A percentile compares a stretch with the other conserved stretches of the same genome.
These are phyloP conservation scores for Bertia moriformis DNA, from an alignment of 2,329 filamentous ascomycete genomes.

Conservation along the genomic window DNA sequence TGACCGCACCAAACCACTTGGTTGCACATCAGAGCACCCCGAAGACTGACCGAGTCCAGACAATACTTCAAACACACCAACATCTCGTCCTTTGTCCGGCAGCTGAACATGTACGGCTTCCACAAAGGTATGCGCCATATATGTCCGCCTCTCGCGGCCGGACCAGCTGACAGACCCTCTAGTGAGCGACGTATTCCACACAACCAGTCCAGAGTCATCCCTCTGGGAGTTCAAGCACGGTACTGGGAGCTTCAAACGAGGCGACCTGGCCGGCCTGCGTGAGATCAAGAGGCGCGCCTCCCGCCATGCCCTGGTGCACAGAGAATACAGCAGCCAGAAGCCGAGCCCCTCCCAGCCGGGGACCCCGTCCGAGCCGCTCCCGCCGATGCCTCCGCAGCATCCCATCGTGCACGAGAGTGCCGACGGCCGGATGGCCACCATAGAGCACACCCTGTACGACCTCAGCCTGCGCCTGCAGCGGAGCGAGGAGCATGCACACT, in stretches of 20 bases:
- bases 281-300: conserved; percentile 94
- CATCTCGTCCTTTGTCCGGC: conserved; percentile 93
- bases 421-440: conserved; percentile 57
- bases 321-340: conserved; percentile 74
- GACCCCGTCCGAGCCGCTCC: conserved; percentile 70
- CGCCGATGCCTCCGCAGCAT: conserved; percentile 21
- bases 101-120: conserved; percentile 98
- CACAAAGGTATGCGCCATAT: conserved; percentile 62
- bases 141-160: background rate
- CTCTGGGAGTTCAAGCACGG: conserved; percentile 99
- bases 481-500: conserved; percentile 69
- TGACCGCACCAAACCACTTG: conserved; percentile 6
- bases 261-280: conserved; percentile 75
- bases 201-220: conserved; percentile 78
- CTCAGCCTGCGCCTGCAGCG: conserved; percentile 62
- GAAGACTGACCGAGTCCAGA: conserved; percentile 29
- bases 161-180: conserved; percentile 3
- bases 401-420: conserved; percentile 53
- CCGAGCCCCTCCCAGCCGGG: conserved; percentile 63
- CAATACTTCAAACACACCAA: conserved; percentile 99
- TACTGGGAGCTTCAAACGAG: conserved; percentile 90
- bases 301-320: conserved; percentile 79
- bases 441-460: conserved; percentile 77
- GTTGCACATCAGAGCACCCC: background rate
- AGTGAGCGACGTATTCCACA: conserved; percentile 98